Conservation (phyloP, 768 basidiomycete genomes). For the Macrolepiota albuminosa region DNA sequence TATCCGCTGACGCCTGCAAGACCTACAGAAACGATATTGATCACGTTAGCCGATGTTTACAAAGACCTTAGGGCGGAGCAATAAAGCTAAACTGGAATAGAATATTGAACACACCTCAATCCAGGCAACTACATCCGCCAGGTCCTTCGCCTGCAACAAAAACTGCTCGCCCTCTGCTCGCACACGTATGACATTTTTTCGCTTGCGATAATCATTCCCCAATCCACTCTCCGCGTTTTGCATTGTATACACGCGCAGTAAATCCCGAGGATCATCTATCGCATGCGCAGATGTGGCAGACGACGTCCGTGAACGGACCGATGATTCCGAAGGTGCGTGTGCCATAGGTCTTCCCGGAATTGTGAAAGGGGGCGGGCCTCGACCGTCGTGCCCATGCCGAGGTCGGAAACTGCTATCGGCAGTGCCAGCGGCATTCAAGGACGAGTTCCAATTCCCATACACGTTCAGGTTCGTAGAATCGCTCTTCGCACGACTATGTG, state of each 20-base stretch:
- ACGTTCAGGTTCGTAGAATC: constrained; percentile 22
- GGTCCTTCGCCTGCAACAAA: constrained; percentile 81
- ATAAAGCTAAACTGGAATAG: constrained; percentile 3
- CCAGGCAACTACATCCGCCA: constrained; percentile 87
- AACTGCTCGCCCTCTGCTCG: constrained; percentile 96
- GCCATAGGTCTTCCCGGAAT: background rate
- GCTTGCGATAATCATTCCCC: constrained; percentile 91
- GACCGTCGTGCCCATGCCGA: background rate
- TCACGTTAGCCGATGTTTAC: background rate
- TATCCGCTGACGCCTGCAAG: constrained; percentile 88
- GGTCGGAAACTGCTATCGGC: background rate
- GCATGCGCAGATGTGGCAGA: constrained; percentile 1
- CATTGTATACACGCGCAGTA: constrained; percentile 73
- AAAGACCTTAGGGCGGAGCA: constrained; percentile 1
- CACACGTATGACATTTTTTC: constrained; percentile 90
- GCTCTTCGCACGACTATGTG: constrained; percentile 37
- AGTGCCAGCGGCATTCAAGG: constrained; percentile 3
- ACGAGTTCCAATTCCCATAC: background rate
- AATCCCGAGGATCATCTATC: constrained; percentile 38
- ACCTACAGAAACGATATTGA: constrained; percentile 37
- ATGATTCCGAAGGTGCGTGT: constrained; percentile 1
- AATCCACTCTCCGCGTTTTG: constrained; percentile 92
- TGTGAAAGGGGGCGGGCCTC: background rate
- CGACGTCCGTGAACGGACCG: constrained; percentile 5
- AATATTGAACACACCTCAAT: constrained; percentile 67